Percentiles rank a stretch among this genome's conserved stretches.
phyloP scores from a whole-genome alignment of 176 grass and related monocot genomes.

The Bromus sterilis region DNA sequence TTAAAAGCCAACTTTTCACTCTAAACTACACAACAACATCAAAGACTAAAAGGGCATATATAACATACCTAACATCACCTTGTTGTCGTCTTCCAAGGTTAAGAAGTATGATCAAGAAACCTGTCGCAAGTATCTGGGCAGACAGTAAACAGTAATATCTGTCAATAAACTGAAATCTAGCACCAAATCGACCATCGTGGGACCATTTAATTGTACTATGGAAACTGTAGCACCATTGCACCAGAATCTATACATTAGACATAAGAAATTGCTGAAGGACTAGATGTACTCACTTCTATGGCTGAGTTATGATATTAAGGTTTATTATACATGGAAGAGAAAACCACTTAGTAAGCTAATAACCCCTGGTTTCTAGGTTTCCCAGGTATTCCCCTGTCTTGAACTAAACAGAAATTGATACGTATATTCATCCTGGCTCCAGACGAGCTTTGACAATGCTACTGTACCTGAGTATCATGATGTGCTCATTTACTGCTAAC shows the following conservation, averaged over 20 bases:
- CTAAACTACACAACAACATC: background rate
- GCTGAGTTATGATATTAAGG: background rate
- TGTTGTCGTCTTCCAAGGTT: constrained; percentile 86
- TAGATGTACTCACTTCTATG: background rate
- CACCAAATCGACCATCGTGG: background rate
- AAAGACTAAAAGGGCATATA: background rate
- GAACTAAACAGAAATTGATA: background rate
- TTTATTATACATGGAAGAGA: background rate
- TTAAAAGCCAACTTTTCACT: background rate
- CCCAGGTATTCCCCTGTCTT: background rate
- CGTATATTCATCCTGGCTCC: background rate
- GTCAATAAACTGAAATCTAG: constrained; percentile 11
- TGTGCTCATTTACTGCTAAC: background rate
- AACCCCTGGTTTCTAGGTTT: background rate
- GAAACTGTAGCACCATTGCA: background rate
- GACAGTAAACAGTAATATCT: background rate
- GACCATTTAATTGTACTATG: background rate
- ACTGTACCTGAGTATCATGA: background rate
- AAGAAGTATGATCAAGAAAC: constrained; percentile 84
- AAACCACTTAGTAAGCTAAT: background rate
- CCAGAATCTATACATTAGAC: background rate
- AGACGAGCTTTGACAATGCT: background rate
- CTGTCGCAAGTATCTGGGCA: constrained; percentile 73
- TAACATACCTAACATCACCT: constrained; percentile 74
- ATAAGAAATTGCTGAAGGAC: background rate